Conservation (phyloP, 2,329 filamentous ascomycete genomes). For the Cladosporium sp. region DNA sequence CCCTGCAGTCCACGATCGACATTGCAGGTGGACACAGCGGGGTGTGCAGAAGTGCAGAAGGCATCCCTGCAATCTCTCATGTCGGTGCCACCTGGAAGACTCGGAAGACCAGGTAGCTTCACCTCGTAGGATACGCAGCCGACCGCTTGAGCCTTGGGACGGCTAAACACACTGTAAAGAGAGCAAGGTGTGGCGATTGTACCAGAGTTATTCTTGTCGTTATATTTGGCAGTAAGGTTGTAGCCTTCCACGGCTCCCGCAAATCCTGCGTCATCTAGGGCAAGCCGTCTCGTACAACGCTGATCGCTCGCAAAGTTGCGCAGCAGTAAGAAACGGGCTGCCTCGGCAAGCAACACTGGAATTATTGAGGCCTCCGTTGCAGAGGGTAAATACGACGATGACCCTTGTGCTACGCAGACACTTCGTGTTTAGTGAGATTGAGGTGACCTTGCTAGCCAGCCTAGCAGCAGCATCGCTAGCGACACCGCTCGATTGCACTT, state of each 20-base stretch:
- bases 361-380: not conserved
- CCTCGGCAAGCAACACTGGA: not conserved
- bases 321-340: not conserved
- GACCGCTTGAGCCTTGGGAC: not conserved
- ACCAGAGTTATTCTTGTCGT: not conserved
- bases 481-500: not conserved
- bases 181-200: not conserved
- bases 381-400: not conserved
- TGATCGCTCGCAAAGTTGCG: not conserved
- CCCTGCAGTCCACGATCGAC: constrained; percentile 8
- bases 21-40: constrained; percentile 10
- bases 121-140: not conserved
- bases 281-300: not conserved
- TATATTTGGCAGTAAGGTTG: constrained; percentile 9
- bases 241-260: not conserved
- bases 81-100: not conserved
- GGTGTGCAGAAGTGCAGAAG: constrained; percentile 12
- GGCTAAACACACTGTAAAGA: not conserved
- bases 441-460: not conserved
- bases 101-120: not conserved
- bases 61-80: not conserved
- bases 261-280: not conserved
- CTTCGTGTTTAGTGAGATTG: constrained; percentile 3
- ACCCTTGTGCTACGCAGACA: not conserved
- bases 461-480: constrained; percentile 7